A percentile compares a stretch with the other conserved stretches of the same genome.
Conservation (phyloP, 208 protist species). For the Porcisia hertigi region DNA sequence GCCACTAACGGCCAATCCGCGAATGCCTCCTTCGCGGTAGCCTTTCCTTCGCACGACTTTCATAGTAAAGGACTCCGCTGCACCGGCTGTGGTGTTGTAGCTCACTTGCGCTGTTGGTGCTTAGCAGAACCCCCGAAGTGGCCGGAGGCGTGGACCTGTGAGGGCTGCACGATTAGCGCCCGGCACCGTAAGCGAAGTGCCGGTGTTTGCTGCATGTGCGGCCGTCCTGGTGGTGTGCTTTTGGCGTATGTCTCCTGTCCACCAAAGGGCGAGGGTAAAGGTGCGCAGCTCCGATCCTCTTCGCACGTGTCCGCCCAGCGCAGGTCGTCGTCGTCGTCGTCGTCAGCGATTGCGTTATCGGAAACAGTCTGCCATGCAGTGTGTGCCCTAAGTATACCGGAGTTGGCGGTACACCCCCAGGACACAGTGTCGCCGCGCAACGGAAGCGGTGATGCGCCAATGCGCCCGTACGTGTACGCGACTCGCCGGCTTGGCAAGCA, state of each 20-base stretch:
- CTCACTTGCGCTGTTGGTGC: slow-evolving; percentile 70
- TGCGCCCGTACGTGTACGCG: slow-evolving; percentile 41
- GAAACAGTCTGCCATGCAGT: slow-evolving; percentile 62
- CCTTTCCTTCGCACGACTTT: slow-evolving; percentile 12
- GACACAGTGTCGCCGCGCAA: slow-evolving; percentile 31
- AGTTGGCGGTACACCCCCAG: slow-evolving; percentile 40
- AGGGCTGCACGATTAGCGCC: slow-evolving; percentile 44
- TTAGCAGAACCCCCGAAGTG: slow-evolving; percentile 43
- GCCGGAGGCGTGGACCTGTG: slow-evolving; percentile 53
- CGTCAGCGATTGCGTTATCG: slow-evolving; percentile 14
- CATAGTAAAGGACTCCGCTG: slow-evolving; percentile 43
- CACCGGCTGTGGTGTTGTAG: slow-evolving; percentile 44
- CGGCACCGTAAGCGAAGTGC: slow-evolving; percentile 34
- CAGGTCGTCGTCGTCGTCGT: neutral
- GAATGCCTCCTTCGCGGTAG: neutral
- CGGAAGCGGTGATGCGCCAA: slow-evolving; percentile 36
- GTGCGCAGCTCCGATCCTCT: neutral
- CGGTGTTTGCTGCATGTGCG: slow-evolving; percentile 52
- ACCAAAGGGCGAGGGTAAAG: slow-evolving; percentile 12
- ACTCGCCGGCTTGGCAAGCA: slow-evolving; percentile 37
- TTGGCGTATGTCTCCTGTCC: slow-evolving; percentile 41
- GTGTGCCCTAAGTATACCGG: slow-evolving; percentile 59
- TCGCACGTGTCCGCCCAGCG: neutral
- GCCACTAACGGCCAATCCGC: neutral
- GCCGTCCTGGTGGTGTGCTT: slow-evolving; percentile 59